These are phyloP conservation scores for Paramecium bursaria DNA, from an alignment of 73 alveolate species.

Conservation along the genomic window DNA sequence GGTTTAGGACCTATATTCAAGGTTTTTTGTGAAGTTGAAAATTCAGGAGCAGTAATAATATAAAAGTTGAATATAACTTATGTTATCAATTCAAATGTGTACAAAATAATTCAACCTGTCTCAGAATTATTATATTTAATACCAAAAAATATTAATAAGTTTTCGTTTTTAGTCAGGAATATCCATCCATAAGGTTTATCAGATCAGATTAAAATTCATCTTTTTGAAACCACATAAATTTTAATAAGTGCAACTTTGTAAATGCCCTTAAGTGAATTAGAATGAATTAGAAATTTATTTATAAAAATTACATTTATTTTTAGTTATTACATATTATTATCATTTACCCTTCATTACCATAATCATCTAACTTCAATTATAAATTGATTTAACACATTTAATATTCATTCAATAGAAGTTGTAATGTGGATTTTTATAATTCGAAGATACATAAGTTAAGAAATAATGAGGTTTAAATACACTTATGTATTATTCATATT, in stretches of 20 bases:
- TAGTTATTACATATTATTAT: too few relatives aligned
- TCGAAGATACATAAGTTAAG: too few relatives aligned
- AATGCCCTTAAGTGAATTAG: slow-evolving; percentile 60
- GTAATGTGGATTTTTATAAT: too few relatives aligned
- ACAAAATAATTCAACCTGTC: neutral
- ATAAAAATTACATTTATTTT: too few relatives aligned
- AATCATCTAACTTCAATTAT: too few relatives aligned
- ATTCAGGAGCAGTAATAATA: neutral
- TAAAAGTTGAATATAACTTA: slow-evolving; percentile 5
- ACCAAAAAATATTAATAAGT: neutral
- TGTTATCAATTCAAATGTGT: slow-evolving; percentile 22
- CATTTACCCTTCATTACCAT: too few relatives aligned
- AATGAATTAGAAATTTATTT: too few relatives aligned
- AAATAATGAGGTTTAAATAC: too few relatives aligned
- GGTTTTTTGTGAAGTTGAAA: slow-evolving; percentile 8
- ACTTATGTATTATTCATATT: too few relatives aligned
- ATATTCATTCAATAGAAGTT: too few relatives aligned
- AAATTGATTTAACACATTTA: too few relatives aligned
- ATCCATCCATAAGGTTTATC: slow-evolving; percentile 29
- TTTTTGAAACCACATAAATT: neutral
- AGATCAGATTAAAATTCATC: slow-evolving; percentile 15
- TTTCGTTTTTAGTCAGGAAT: neutral
- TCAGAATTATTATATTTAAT: slow-evolving; percentile 4
- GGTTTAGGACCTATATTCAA: slow-evolving; percentile 62
- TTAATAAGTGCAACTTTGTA: neutral